Evolutionary conservation across 2,329 filamentous ascomycete genomes (phyloP).

Genomic region (Aspergillus hortae): DNA sequence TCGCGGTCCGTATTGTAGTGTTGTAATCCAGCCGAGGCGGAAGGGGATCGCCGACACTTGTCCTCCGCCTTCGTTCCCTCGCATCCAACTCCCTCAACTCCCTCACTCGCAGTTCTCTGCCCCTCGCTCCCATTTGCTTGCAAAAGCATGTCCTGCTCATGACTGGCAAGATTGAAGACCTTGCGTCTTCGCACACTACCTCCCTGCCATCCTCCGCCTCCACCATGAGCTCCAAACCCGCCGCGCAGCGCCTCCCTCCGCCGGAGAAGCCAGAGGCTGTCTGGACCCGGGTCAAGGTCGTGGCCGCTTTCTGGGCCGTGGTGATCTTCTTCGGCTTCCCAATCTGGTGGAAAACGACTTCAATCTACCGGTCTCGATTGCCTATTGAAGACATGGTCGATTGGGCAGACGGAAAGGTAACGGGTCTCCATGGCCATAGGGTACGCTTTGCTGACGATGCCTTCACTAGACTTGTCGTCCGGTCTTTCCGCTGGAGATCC

Average conservation of each 20-base stretch:
- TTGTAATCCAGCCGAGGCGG: no score
- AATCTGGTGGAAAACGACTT: conserved; percentile 94
- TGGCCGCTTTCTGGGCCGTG: conserved; percentile 87
- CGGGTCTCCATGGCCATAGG: background rate
- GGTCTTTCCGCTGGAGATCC: conserved; percentile 81
- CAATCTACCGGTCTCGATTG: conserved; percentile 80
- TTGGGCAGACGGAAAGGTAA: conserved; percentile 89
- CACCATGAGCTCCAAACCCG: conserved; percentile 20
- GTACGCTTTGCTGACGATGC: conserved; percentile 4
- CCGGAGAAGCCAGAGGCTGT: conserved; percentile 70
- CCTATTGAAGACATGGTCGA: conserved; percentile 82
- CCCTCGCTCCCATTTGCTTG: conserved; percentile 5
- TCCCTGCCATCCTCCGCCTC: conserved; percentile 4
- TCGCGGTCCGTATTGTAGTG: no score
- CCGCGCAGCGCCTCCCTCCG: conserved; percentile 55
- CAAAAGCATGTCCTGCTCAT: conserved; percentile 35
- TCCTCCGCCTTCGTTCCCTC: conserved; percentile 16
- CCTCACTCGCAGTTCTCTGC: background rate
- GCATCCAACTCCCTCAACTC: conserved; percentile 10
- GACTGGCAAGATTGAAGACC: conserved; percentile 32
- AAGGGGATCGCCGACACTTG: background rate
- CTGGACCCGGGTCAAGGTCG: conserved; percentile 67
- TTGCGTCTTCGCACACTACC: conserved; percentile 23
- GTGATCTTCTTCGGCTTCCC: conserved; percentile 80
- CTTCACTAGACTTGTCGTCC: conserved; percentile 71